Evolutionary conservation across 2,329 filamentous ascomycete species (phyloP), one percentile per base, ranked within the genome.

Genomic region (Drechslerella coelobrocha): DNA sequence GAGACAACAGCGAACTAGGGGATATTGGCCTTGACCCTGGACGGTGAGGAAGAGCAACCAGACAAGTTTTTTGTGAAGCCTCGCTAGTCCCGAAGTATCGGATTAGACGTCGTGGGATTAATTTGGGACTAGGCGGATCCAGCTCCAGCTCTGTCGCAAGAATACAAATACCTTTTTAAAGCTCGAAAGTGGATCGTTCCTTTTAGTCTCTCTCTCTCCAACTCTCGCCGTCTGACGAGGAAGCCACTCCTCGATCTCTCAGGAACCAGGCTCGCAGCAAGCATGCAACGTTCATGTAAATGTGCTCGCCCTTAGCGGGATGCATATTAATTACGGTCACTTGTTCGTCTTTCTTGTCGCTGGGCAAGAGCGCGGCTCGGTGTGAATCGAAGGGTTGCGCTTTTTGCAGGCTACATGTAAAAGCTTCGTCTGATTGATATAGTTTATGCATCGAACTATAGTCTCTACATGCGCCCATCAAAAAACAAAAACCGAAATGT

Each of bases 61-160:
- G 47, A 10, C 9, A 51, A 27, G n/a, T 29, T 27, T 51, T 12
- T n/a, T 14, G 10, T 27, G 47, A 51, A 51, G 27, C 47, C 47
- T 51, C 23, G 47, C 47, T 51, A 39, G 34, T 5, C 5, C 34
- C 34, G 34, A 14, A 39, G 34, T 39, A n/a, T 39, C 34, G 34
- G 34, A 39, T 39, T 14, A 10, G 34, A n/a, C 34, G n/a, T n/a
- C n/a, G n/a, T n/a, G n/a, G 12, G 29, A 31, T 6, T 31, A 31
- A 31, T 31, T n/a, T n/a, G n/a, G n/a, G n/a, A 31, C 12, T 31
- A 31, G 29, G 29, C 34, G 39, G 54, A 66, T 66, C 19, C 56
- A 68, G 63, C 63, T 68, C 56, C 56, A 68, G 56, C 63, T 68
- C 62, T 56, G 51, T 61, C 51, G 50, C 57, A 69, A 57, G 57